Base-by-base conservation (phyloP, 2,329 filamentous ascomycete species). In the Beauveria sp. region DNA sequence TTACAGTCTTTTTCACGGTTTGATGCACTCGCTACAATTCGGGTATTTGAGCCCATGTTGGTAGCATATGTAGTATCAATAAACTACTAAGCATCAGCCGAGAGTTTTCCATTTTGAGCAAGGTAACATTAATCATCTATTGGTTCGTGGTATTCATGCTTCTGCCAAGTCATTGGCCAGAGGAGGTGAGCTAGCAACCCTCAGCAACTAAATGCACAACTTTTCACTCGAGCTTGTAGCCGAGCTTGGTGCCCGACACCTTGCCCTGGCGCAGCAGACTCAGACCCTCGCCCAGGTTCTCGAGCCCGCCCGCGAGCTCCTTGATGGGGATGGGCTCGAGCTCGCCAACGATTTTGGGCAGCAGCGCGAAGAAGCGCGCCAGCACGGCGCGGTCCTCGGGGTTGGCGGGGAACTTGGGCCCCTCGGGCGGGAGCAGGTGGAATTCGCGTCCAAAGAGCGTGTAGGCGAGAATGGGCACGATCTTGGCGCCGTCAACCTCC, bases 361-460 rank as follows among this genome's bases (percentile, higher is more conserved):
- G 61, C n/a, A 6, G 50, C 3, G 53, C 20, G 26, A 65, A 70
- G 50, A 72, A 67, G 6, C 64, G 64, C 20, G 57, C 65, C 18
- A 71, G 63, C 7, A 57, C 65, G 16, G 65, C 52, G 20, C 69
- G 65, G 56, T 71, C 68, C 5, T 62, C 43, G 4, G 68, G 60
- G 53, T 59, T 66, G 45, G 70, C 72, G 61, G 69, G 70, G 60
- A 64, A 70, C 48, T 68, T 70, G 9, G 70, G 70, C 0, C 69
- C 70, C 1, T 70, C 50, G 0, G 69, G 71, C 1, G 67, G 66
- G 18, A 71, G 60, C 64, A 67, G 67, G 42, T 67, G 63, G 50
- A 72, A 72, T 2, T 65, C 26, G 3, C 53, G 62, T 0, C 71
- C 70, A 12, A 69, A 63, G 2, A 66, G 22, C 1, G 67, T 70